Base-by-base conservation (phyloP, 306 rosid species). In the Echinosophora koreensis region DNA sequence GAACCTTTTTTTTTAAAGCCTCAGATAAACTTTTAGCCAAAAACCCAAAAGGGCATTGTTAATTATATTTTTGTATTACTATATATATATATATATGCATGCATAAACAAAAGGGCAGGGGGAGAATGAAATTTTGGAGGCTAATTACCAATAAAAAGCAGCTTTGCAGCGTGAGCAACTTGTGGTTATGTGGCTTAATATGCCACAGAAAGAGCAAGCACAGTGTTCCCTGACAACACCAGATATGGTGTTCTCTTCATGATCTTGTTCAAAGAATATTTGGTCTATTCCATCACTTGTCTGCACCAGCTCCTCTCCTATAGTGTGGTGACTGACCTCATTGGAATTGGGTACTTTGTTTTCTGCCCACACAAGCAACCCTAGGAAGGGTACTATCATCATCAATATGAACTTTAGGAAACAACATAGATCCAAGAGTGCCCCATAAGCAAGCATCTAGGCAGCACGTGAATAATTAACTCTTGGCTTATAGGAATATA, bases 151-250 rank as follows among this genome's bases (percentile, higher is more conserved):
- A 57, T 84, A 79, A 27, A 18, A 27, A 70, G 72, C 72, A 69
- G 55, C 30, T 69, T 64, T 80, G 82, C 84, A 80, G 38, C 66
- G 27, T 58, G 82, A 76, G 62, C 84, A 84, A 69, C 46, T 63
- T 63, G 62, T 9, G 79, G 32, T 27, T 64, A 49, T 18, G 47
- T 37, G 2, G 47, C 78, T 63, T 70, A 70, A 30, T 75, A 77
- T 75, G 6, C 82, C 82, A 80, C 87, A 84, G 65, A 69, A 75
- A 4, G 82, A 75, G 47, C 87, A 80, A 69, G 59, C 65, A 62
- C 68, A 12, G 22, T 67, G 5, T 51, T 28, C 58, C 11, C 32
- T 57, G 22, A 7, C 2, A 35, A 13, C 38, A 0, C 28, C 10
- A 1, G 1, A 1, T n/a, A 12, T 9, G 55, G 14, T 41, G 5